phyloP scores from a whole-genome alignment of 192 early-diverging fungal genomes.

The Backusella luteola region DNA sequence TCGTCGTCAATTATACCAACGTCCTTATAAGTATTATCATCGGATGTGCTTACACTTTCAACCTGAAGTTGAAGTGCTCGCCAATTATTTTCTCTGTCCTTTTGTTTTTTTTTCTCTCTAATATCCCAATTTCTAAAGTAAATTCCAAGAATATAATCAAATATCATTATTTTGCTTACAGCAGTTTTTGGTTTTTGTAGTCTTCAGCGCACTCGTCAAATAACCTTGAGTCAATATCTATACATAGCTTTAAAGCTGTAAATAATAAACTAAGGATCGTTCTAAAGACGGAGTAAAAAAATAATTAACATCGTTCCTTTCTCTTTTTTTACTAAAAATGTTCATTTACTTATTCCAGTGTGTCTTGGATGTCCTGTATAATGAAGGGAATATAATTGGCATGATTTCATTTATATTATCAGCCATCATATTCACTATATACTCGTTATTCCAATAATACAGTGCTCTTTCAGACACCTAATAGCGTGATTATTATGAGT shows the following conservation, averaged over 20 bases:
- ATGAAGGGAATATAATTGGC: constrained; percentile 83
- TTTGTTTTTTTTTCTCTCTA: constrained; percentile 80
- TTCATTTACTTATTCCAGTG: constrained; percentile 80
- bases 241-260: constrained; percentile 88
- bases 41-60: constrained; percentile 19
- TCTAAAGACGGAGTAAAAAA: constrained; percentile 28
- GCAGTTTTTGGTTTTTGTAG: constrained; percentile 76
- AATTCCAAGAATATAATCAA: background rate
- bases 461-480: constrained; percentile 86
- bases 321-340: background rate
- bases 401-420: constrained; percentile 81
- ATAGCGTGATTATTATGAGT: background rate
- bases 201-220: constrained; percentile 88
- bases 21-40: background rate
- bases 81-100: constrained; percentile 83
- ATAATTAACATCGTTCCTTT: background rate
- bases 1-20: background rate
- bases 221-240: constrained; percentile 82
- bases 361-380: constrained; percentile 84
- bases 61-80: constrained; percentile 58
- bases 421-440: constrained; percentile 82
- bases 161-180: constrained; percentile 19
- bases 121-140: background rate
- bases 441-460: constrained; percentile 92
- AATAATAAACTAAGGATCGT: constrained; percentile 89